Base-by-base conservation (phyloP, 768 basidiomycete genomes). In the Mycena indigotica region DNA sequence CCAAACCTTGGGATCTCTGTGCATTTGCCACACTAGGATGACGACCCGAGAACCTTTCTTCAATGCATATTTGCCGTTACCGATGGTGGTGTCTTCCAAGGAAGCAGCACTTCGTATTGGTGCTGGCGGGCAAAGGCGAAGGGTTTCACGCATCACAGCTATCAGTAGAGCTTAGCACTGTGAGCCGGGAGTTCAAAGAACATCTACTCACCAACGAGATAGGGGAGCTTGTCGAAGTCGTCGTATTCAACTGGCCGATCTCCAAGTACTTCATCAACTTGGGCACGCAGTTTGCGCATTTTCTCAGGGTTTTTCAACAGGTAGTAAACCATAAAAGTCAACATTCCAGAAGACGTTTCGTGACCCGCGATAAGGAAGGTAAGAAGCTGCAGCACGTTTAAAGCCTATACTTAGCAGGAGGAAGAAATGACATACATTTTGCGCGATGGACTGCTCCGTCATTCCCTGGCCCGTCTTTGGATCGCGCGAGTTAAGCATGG, bases 361-460 rank as follows among this genome's bases (percentile, higher is more conserved):
- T 69, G 69, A 12, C 69, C 81, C 5, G 81, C 81, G 38, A 81
- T 77, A 16, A 82, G 67, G 73, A 82, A 82, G 1, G 81, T 82
- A 17, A 79, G 64, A 3, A 82, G 70, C 77, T 78, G 35, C 13
- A 55, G 17, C 15, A 13, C 32, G 4, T 28, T 12, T 30, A 41
- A 19, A 5, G 23, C 44, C 4, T 24, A 13, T 4, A 17, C 29
- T 25, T 4, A 3, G 19, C 12, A 23, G 38, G 17, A 51, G 49
- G 48, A 19, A 28, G 21, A 2, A 26, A 21, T 23, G 26, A 60
- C 73, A 13, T 52, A 77, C 75, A 65, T 82, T 81, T 53, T 73
- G 60, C 5, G 72, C 63, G 26, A 82, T 81, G 23, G 71, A 76
- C 50, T 77, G 72, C 39, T 78, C 75, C 0, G 74, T 66, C 50